A percentile compares a stretch with the other conserved stretches of the same genome.
phyloP scores from a whole-genome alignment of 2,329 filamentous ascomycete genomes.

The Xylariomycetidae sp. region DNA sequence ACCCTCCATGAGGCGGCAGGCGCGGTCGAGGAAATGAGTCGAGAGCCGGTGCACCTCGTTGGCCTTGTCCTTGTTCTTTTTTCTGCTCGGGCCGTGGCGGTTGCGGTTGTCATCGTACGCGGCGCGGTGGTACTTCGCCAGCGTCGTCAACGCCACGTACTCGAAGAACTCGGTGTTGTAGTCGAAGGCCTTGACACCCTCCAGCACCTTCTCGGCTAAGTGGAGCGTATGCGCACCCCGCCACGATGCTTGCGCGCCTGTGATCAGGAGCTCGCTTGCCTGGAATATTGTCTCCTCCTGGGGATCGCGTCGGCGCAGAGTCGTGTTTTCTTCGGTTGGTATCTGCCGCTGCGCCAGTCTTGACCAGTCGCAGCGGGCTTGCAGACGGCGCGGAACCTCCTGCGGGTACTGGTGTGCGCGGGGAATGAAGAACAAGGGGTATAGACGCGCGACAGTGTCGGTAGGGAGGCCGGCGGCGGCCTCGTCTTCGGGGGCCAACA shows the following conservation, averaged over 20 bases:
- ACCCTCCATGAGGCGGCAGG: slow-evolving; percentile 20
- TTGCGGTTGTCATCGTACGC: slow-evolving; percentile 14
- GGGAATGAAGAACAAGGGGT: slow-evolving; percentile 23
- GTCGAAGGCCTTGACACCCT: slow-evolving; percentile 18
- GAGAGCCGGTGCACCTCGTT: slow-evolving; percentile 12
- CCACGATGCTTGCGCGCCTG: slow-evolving; percentile 18
- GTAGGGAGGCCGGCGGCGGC: slow-evolving; percentile 18
- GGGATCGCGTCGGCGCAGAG: no score
- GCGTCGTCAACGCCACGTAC: slow-evolving; percentile 20
- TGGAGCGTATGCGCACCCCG: slow-evolving; percentile 16
- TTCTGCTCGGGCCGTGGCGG: slow-evolving; percentile 3
- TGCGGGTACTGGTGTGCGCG: slow-evolving; percentile 20
- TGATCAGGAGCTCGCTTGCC: slow-evolving; percentile 20
- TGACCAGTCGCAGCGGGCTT: slow-evolving; percentile 20
- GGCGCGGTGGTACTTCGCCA: slow-evolving; percentile 20
- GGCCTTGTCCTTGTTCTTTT: background rate
- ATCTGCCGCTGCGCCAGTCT: slow-evolving; percentile 15
- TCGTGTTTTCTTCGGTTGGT: no score
- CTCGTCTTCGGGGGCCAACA: slow-evolving; percentile 22
- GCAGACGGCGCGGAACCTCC: slow-evolving; percentile 21
- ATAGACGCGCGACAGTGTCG: slow-evolving; percentile 21
- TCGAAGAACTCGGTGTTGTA: slow-evolving; percentile 24
- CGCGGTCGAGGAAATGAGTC: slow-evolving; percentile 19
- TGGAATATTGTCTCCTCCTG: slow-evolving; percentile 21
- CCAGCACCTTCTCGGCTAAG: slow-evolving; percentile 20